Percentiles rank a stretch among this genome's conserved stretches.
phyloP scores from a whole-genome alignment of 805 yeast species.

The Ogataea kodamae region DNA sequence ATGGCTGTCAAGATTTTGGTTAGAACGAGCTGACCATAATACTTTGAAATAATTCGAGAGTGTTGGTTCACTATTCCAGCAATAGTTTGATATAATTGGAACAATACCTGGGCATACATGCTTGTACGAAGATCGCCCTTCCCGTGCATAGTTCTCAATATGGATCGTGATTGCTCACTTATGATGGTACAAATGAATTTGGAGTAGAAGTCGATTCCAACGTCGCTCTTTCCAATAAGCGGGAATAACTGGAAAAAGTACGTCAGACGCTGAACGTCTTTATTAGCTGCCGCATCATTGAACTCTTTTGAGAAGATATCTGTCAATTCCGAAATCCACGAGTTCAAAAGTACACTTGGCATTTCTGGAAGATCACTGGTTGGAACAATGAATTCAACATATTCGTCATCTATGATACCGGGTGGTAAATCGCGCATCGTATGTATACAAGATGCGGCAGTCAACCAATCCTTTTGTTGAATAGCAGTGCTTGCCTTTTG shows the following conservation, averaged over 20 bases:
- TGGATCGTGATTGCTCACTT: constrained; percentile 68
- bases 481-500: constrained; percentile 66
- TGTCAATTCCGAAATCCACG: constrained; percentile 60
- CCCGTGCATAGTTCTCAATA: constrained; percentile 48
- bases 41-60: constrained; percentile 67
- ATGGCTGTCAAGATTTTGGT: constrained; percentile 64
- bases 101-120: constrained; percentile 55
- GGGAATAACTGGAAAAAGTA: constrained; percentile 86
- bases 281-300: constrained; percentile 60
- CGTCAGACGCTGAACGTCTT: constrained; percentile 68
- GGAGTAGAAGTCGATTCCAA: constrained; percentile 80
- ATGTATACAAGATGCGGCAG: constrained; percentile 70
- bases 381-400: constrained; percentile 80
- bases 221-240: constrained; percentile 63
- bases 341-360: constrained; percentile 55
- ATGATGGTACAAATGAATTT: constrained; percentile 82
- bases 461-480: constrained; percentile 62
- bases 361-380: constrained; percentile 79
- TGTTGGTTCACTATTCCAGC: constrained; percentile 86
- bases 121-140: constrained; percentile 40
- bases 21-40: constrained; percentile 68
- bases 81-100: constrained; percentile 76
- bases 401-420: constrained; percentile 54
- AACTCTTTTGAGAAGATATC: constrained; percentile 59
- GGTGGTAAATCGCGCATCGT: constrained; percentile 52